A percentile compares a stretch with the other conserved stretches of the same genome.
Conservation (phyloP, 164 flowering plant species). For the Aristolochia contorta region DNA sequence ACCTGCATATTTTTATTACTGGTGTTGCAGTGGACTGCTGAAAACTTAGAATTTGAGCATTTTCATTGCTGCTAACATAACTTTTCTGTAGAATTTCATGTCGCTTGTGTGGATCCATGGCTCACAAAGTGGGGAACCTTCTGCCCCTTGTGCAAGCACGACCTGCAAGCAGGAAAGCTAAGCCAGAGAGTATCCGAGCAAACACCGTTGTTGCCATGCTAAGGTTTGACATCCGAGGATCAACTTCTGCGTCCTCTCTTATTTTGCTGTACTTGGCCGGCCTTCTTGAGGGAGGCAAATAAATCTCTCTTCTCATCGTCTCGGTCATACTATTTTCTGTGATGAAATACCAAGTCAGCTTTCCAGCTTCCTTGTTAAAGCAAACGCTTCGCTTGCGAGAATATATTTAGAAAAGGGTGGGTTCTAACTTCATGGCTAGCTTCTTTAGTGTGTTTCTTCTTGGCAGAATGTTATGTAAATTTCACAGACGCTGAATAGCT, state of each 20-base stretch:
- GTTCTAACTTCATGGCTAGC: no score
- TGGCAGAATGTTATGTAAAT: no score
- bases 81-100: slow-evolving; percentile 44
- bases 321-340: no score
- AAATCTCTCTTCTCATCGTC: not conserved
- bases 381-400: no score
- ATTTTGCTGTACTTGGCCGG: not conserved
- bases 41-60: not conserved
- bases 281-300: not conserved
- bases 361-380: no score
- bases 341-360: no score
- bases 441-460: no score
- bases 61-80: not conserved
- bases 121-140: slow-evolving; percentile 58
- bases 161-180: slow-evolving; percentile 15
- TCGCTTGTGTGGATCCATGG: slow-evolving; percentile 54
- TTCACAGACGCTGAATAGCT: no score
- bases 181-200: slow-evolving; percentile 10
- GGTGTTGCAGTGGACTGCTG: no score
- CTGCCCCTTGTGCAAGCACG: slow-evolving; percentile 63
- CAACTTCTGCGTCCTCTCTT: not conserved
- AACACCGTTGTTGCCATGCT: slow-evolving; percentile 8
- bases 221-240: not conserved
- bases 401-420: no score
- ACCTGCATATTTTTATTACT: no score